Evolutionary conservation across 805 yeast species (phyloP).

Genomic region (Nakazawaea molendinolei): DNA sequence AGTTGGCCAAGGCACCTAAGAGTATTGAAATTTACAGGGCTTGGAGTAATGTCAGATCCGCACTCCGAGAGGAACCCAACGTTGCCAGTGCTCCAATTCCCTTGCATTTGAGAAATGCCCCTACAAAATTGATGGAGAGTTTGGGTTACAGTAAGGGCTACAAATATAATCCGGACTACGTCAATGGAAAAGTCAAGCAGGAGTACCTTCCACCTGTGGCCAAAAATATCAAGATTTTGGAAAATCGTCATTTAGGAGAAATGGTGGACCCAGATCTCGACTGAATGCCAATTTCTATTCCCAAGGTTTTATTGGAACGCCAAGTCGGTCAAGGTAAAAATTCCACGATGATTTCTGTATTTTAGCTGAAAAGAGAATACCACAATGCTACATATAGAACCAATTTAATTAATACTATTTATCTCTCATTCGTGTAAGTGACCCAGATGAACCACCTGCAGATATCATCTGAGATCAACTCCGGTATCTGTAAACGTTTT

Average conservation of each 20-base stretch:
- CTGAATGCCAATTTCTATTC: neutral
- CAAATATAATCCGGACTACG: conserved; percentile 81
- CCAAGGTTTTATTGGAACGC: too few species aligned
- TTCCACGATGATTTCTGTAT: too few species aligned
- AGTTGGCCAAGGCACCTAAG: conserved; percentile 78
- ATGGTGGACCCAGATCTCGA: conserved; percentile 34
- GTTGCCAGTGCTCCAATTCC: conserved; percentile 63
- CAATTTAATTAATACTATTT: too few species aligned
- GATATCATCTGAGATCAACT: too few species aligned
- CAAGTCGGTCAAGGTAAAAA: too few species aligned
- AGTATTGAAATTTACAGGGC: conserved; percentile 84
- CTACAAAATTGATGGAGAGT: conserved; percentile 85
- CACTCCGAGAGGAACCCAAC: conserved; percentile 51
- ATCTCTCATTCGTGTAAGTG: too few species aligned
- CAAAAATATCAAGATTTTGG: conserved; percentile 41
- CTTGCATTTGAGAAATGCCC: conserved; percentile 87
- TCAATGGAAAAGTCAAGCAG: conserved; percentile 69
- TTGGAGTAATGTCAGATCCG: conserved; percentile 57
- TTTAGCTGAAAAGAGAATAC: too few species aligned
- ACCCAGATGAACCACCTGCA: too few species aligned
- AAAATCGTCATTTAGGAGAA: conserved; percentile 50
- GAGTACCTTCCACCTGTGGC: conserved; percentile 66
- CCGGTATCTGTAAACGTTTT: too few species aligned
- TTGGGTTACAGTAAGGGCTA: conserved; percentile 80
- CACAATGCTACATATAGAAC: too few species aligned